Conservation (phyloP, 257 asterid genomes). For the Mitragyna speciosa region DNA sequence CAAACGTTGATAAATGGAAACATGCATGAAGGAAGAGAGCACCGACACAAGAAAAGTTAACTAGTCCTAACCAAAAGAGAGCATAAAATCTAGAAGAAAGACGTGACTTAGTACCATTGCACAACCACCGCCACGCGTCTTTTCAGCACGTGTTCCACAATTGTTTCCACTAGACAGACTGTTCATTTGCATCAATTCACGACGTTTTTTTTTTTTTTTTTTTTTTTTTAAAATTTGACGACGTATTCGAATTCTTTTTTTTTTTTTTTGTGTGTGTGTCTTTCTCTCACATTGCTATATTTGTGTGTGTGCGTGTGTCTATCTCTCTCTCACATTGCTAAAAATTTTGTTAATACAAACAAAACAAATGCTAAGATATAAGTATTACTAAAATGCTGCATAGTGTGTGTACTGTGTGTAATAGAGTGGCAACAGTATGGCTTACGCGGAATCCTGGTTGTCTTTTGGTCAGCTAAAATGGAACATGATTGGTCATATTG, state of each 20-base stretch:
- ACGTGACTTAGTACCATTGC: neutral
- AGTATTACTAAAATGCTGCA: too few relatives aligned
- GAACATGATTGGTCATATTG: neutral
- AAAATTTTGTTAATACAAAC: neutral
- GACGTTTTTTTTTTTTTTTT: too few relatives aligned
- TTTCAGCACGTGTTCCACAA: neutral
- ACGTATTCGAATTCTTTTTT: too few relatives aligned
- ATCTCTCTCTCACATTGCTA: neutral
- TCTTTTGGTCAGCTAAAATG: neutral
- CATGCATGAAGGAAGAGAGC: neutral
- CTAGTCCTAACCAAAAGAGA: too few relatives aligned
- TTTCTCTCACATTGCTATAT: too few relatives aligned
- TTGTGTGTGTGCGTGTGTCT: too few relatives aligned
- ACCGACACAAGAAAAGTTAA: neutral
- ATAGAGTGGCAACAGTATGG: constrained; percentile 2
- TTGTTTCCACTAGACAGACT: neutral
- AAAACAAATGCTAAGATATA: neutral
- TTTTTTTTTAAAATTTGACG: too few relatives aligned
- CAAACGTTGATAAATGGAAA: neutral
- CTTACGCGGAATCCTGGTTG: constrained; percentile 5
- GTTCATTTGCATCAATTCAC: neutral
- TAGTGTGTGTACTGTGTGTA: neutral
- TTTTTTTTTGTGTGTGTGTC: too few relatives aligned
- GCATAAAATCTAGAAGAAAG: neutral
- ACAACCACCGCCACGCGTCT: neutral